Base-by-base conservation (phyloP, 768 basidiomycete genomes). In the Lentinula sp. region DNA sequence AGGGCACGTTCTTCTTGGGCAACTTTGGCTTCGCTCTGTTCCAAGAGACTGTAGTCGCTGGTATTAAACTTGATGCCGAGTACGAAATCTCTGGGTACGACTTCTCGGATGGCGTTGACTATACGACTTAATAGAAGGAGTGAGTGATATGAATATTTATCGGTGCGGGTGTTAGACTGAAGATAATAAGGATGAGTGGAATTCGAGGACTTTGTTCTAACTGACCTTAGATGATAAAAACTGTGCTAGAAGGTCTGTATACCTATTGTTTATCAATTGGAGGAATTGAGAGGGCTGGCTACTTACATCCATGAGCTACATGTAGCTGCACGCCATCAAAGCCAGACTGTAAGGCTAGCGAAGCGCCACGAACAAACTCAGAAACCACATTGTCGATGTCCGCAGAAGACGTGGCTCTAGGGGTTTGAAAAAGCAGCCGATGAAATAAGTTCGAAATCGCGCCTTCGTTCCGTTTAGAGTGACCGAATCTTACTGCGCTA, bases 251-350 rank as follows among this genome's bases (percentile, higher is more conserved):
- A 95, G 78, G 71, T 94, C 91, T 93, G 62, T 10, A 59, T 20
- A 33, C 43, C 37, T 35, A 58, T 54, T 15, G 56, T 36, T 50
- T 60, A 18, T 15, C 55, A 18, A 32, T 10, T 39, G 54, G 1
- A 65, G 53, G 46, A 45, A 12, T 49, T 20, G 12, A 35, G 36
- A 36, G 42, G n/a, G 20, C 8, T 20, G 18, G 23, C 42, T 4
- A 82, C 90, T 72, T 59, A 92, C 90, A 95, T 41, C 93, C 93
- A 71, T 95, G 93, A 1, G 87, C 87, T 28, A 79, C 88, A 70
- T 97, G 95, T 9, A 98, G 63, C 67, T 97, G 84, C 3, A 96
- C 75, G 0, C 95, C 95, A 63, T 96, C 91, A 69, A 94, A 95
- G 0, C 91, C 92, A 43, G 87, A 74, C 57, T 80, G 69, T 16